Evolutionary conservation across 2,329 filamentous ascomycete species (phyloP).

Genomic region (Aspergillus unguis): DNA sequence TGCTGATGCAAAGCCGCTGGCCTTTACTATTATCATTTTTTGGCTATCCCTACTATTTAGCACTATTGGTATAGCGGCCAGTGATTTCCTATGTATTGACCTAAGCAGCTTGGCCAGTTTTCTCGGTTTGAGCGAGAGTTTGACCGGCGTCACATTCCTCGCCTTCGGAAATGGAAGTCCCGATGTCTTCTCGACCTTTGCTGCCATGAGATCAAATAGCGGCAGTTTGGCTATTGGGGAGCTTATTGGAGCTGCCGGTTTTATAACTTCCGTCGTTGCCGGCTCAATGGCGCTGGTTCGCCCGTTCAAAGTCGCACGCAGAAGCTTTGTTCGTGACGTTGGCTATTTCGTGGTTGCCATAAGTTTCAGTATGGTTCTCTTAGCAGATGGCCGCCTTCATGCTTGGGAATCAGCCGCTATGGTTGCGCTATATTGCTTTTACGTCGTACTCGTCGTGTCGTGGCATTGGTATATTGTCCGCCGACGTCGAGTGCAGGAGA

Average conservation of each 20-base stretch:
- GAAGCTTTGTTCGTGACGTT: conserved; percentile 87
- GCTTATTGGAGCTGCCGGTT: conserved; percentile 88
- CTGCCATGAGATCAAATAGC: conserved; percentile 94
- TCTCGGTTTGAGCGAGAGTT: conserved; percentile 88
- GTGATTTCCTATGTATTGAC: conserved; percentile 97
- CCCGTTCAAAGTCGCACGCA: conserved; percentile 85
- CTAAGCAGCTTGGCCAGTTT: conserved; percentile 87
- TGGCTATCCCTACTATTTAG: conserved; percentile 92
- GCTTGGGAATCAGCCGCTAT: conserved; percentile 88
- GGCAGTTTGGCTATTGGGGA: conserved; percentile 96
- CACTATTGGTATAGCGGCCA: conserved; percentile 95
- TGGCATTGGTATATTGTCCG: conserved; percentile 86
- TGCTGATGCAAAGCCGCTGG: conserved; percentile 64
- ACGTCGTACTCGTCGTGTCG: conserved; percentile 79
- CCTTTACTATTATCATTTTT: conserved; percentile 71
- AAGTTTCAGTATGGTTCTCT: conserved; percentile 78
- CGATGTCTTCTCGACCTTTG: conserved; percentile 97
- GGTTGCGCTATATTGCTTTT: conserved; percentile 88
- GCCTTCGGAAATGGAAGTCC: conserved; percentile 97
- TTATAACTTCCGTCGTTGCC: conserved; percentile 94
- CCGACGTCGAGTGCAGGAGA: conserved; percentile 58
- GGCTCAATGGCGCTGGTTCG: conserved; percentile 96
- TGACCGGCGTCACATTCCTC: conserved; percentile 93
- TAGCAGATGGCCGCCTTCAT: conserved; percentile 78
- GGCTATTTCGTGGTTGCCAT: conserved; percentile 87